Evolutionary conservation across 1,284 basidiomycete species (phyloP).

Genomic region (Mycena sp.): DNA sequence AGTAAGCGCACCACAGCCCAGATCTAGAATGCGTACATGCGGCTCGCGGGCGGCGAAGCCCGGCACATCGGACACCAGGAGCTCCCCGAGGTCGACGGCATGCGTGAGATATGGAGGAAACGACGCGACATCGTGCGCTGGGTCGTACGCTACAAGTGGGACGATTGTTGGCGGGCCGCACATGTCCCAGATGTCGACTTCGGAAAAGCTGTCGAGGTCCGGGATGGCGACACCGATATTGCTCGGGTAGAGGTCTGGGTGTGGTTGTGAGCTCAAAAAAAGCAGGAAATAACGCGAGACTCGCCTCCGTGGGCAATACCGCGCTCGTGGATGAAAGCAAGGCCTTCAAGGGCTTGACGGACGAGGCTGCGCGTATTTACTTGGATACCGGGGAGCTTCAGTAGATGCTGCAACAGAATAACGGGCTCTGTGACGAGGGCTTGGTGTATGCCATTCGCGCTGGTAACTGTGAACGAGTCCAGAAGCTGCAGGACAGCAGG

Average conservation of each 20-base stretch:
- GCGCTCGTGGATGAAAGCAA: slow-evolving; percentile 7
- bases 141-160: not conserved
- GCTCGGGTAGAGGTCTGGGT: not conserved
- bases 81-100: not conserved
- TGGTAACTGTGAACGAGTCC: slow-evolving; percentile 2
- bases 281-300: not conserved
- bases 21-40: slow-evolving; percentile 9
- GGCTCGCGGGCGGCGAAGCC: slow-evolving; percentile 1
- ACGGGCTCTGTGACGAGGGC: slow-evolving; percentile 7
- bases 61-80: not conserved
- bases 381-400: not conserved
- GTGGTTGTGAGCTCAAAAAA: not conserved
- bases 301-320: slow-evolving; percentile 14
- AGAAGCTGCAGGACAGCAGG: slow-evolving; percentile 10
- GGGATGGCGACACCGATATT: slow-evolving; percentile 13
- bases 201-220: slow-evolving; percentile 3
- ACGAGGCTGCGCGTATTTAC: not conserved
- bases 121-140: not conserved
- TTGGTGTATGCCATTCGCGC: slow-evolving; percentile 14
- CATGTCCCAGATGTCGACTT: not conserved
- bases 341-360: slow-evolving; percentile 10
- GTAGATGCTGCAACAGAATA: not conserved
- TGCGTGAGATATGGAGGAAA: slow-evolving; percentile 7
- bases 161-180: not conserved
- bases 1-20: slow-evolving; percentile 1